Evolutionary conservation across 1,139 yeast species (phyloP), one percentile per base, ranked within the genome.

Genomic region (Yamadazyma pseudoaaseri): DNA sequence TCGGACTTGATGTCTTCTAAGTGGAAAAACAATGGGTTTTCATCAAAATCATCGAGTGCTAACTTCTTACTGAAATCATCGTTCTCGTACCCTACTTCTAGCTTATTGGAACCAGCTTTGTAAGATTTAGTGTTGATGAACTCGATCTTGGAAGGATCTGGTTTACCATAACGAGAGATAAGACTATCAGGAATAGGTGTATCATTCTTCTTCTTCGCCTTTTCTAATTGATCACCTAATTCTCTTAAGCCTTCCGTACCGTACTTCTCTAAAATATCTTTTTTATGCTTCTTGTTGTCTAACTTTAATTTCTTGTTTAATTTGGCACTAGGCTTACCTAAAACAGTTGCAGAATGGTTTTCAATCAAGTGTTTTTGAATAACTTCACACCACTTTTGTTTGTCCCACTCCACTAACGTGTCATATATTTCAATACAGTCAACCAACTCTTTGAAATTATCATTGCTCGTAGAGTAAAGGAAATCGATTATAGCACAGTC

Each of bases 1-100:
- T 85, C 81, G 2, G 97, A 86, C 36, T 79, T 74, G 54, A 77
- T 84, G 42, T 82, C 77, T 58, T 92, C 97, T 48, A 85, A 74
- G 52, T 89, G 95, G 35, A 89, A 58, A 43, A 79, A 81, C 26
- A 89, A 57, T 6, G 95, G 90, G 44, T 82, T 73, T 24, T 70
- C 62, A 1, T 48, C 43, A 8, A 32, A 13, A 6, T 82, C 81
- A 42, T 73, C 77, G 6, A 83, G 81, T 41, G 71, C 77, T 41
- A 60, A 54, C 30, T 58, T 51, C 29, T 63, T 45, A 34, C 56
- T 51, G 26, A 76, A 49, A 1, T 39, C 39, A 32, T 56, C 61
- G 29, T 52, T 41, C 4, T 41, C 30, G 23, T 48, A 41, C 6
- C 48, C 50, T 2, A 41, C 47, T 12, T 42, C 39, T 8, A 48